Conservation (phyloP, 345 rosid genomes). For the Syzygium aqueum region DNA sequence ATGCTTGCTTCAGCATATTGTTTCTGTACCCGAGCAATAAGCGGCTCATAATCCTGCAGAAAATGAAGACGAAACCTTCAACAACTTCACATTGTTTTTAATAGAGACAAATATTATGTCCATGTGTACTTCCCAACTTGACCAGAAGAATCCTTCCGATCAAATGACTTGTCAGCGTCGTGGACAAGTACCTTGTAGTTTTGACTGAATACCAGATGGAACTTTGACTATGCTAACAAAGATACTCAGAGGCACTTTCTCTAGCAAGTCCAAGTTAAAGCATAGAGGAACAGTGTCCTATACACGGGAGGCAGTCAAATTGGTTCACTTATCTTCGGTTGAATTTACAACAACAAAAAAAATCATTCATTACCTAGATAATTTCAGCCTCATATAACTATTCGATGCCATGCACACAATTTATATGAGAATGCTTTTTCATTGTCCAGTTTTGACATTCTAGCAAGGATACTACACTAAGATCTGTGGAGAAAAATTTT, state of each 20-base stretch:
- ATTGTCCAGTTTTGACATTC: neutral
- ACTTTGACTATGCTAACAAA: neutral
- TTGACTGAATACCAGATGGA: neutral
- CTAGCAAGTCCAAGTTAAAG: neutral
- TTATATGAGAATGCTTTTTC: neutral
- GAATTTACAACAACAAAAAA: neutral
- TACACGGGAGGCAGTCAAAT: neutral
- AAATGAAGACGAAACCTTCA: neutral
- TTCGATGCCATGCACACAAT: neutral
- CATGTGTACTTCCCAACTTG: neutral
- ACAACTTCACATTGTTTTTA: neutral
- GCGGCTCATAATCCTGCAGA: neutral
- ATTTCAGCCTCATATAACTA: neutral
- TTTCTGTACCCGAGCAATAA: neutral
- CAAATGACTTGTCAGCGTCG: neutral
- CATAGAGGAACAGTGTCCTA: neutral
- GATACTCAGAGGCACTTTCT: neutral
- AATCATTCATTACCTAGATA: neutral
- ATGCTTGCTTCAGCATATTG: conserved; percentile 1
- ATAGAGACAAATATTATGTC: neutral
- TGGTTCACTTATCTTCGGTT: neutral
- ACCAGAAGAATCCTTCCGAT: neutral
- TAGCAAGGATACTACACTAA: neutral
- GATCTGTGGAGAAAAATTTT: neutral
- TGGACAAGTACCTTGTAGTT: neutral